Evolutionary conservation across 1,284 basidiomycete species (phyloP), one percentile per base, ranked within the genome.

Genomic region (Puccinia hordei): DNA sequence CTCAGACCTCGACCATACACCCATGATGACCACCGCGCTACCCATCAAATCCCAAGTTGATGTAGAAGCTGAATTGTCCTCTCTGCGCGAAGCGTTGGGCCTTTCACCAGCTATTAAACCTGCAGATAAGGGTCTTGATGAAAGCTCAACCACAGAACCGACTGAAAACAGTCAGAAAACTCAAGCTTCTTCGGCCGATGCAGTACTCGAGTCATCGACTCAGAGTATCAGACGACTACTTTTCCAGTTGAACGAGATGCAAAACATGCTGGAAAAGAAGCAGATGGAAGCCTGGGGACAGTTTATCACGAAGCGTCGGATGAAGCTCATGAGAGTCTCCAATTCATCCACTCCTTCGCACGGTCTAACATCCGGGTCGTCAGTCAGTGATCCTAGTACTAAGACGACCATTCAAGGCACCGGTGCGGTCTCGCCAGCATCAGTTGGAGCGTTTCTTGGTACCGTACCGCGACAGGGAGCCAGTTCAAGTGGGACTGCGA

Each of bases 271-370:
- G 74, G 95, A 99, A 84, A 87, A 88, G 8, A 86, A 88, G 13
- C 91, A 91, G 82, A 88, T 91, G 81, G 90, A 90, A 81, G 91
- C 92, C 78, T 99, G 97, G 96, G 94, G 97, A 83, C 88, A 87
- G 0, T 98, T 97, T 85, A 89, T 98, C 22, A 90, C 89, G 82
- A 90, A 85, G 6, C 90, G 86, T 10, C 71, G 44, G n/a, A 44
- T 51, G 19, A 80, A 72, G 49, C 24, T 72, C 4, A 72, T 63
- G 44, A 72, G 82, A 69, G 46, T 72, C 55, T 69, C 41, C 15
- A 59, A 76, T 15, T 63, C 65, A 1, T 22, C 41, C 35, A 55
- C 22, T 24, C 44, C 24, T 30, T 38, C 53, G 22, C n/a, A 66
- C 46, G 15, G 13, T 82, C 86, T 33, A 8, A 85, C 12, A 59